Base-by-base conservation (phyloP, 2,329 filamentous ascomycete genomes). In the Zymoseptoria crescenta region DNA sequence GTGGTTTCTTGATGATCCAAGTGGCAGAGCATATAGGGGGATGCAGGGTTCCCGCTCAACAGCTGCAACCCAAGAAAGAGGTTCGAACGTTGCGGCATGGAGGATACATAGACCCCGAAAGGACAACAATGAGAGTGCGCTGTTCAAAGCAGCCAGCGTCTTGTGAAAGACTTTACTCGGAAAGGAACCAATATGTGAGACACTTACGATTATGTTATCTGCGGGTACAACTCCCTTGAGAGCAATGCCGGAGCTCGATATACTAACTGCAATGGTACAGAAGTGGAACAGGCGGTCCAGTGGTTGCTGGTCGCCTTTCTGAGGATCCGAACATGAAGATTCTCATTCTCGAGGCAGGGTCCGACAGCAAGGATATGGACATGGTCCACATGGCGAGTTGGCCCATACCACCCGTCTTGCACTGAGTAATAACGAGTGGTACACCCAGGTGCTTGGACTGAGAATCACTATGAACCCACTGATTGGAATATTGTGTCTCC, bases 351-450 rank as follows among this genome's bases (percentile, higher is more conserved):
- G 67, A 69, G 41, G 65, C 67, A 49, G 67, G 67, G 9, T 57
- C 61, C 6, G 61, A 65, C 56, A 68, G 64, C 59, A 72, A 72
- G 56, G 74, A 75, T 35, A 65, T 77, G 50, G 75, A 78, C 45
- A 77, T 77, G 71, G 74, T 76, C 13, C 75, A 78, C 56, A 78
- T 78, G 76, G n/a, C n/a, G n/a, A n/a, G n/a, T n/a, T n/a, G n/a
- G n/a, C n/a, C n/a, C n/a, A n/a, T n/a, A n/a, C n/a, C n/a, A n/a
- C n/a, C n/a, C n/a, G n/a, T n/a, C n/a, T n/a, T n/a, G n/a, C n/a
- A n/a, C n/a, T n/a, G n/a, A n/a, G n/a, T n/a, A n/a, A n/a, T n/a
- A n/a, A n/a, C n/a, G n/a, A n/a, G n/a, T n/a, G n/a, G n/a, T n/a
- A n/a, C n/a, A n/a, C n/a, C 64, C 73, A 1, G 76, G 75, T 49